Conservation (phyloP, 208 protist species). For the Porcisia deanei region DNA sequence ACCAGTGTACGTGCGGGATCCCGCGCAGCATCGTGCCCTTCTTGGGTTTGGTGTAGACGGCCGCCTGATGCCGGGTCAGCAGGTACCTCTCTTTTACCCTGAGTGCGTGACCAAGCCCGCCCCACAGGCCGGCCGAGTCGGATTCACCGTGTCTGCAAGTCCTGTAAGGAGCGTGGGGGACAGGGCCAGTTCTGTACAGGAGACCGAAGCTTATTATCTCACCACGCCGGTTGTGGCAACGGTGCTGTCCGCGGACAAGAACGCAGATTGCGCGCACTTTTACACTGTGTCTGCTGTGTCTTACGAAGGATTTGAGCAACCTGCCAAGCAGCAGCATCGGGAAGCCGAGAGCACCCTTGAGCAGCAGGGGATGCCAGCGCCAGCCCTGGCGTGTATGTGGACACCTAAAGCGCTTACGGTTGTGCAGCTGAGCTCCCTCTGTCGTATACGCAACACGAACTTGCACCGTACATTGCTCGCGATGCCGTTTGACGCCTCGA, state of each 20-base stretch:
- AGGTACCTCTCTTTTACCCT: constrained; percentile 29
- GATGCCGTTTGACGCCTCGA: constrained; percentile 1
- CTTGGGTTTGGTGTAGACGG: constrained; percentile 19
- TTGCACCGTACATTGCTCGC: constrained; percentile 12
- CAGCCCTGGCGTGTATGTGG: constrained; percentile 2
- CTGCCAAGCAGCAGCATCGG: background rate
- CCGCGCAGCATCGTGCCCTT: constrained; percentile 4
- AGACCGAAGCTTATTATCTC: constrained; percentile 23
- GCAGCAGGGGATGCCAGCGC: background rate
- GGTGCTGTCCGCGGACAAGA: constrained; percentile 13
- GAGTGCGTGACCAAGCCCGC: constrained; percentile 21
- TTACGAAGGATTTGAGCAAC: background rate
- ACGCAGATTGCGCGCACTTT: constrained; percentile 20
- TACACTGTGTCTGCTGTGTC: constrained; percentile 15
- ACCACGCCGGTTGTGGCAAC: constrained; percentile 17
- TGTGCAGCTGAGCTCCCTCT: constrained; percentile 20
- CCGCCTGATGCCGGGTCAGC: constrained; percentile 17
- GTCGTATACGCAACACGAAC: constrained; percentile 21
- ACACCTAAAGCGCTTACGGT: constrained; percentile 3
- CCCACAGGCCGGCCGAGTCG: constrained; percentile 11
- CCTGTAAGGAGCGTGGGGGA: background rate
- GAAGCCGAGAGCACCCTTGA: background rate
- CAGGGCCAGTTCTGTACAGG: background rate
- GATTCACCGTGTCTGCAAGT: constrained; percentile 15
- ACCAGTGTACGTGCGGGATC: constrained; percentile 25